Evolutionary conservation across 192 early-diverging fungal genomes (phyloP), one percentile per base, ranked within the genome.

Genomic region (Backusella psychrophila): DNA sequence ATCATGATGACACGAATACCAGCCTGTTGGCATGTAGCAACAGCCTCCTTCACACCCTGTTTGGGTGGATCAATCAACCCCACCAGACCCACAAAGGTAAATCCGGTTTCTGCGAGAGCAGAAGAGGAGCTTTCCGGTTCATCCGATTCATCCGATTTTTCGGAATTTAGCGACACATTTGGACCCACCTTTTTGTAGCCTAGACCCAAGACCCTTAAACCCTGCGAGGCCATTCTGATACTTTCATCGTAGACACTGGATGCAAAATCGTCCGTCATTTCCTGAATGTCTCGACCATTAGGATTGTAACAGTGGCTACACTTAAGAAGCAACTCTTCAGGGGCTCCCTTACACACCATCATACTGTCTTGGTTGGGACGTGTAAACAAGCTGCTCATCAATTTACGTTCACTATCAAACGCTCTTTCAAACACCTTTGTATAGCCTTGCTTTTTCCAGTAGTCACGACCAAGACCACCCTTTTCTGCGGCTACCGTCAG

Each of bases 1-100:
- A 99, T 96, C 98, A 99, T 99, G 29, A 96, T 89, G 4, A 99
- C 98, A 59, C 90, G 91, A 82, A 99, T 95, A 9, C 97, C 98
- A 6, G 98, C 98, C n/a, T 85, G 68, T 77, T 96, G 93, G 82
- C 98, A 97, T 53, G 87, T 90, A 1, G 79, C 85, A 23, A 99
- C 90, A 77, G 90, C 89, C 75, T 95, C 95, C 44, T 90, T 83
- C 26, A 97, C 95, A 29, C 95, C 96, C 14, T 82, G 81, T 72
- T 93, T 90, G 0, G 96, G 94, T 19, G 98, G 98, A 80, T 99
- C 98, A 71, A 96, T 96, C 66, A 99, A 82, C 6, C 96, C 97
- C 79, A 97, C 93, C 29, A 99, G 82, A 0, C 97, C 97, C 26
- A 96, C 84, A 86, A 98, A 99, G 4, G 86, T 84, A 19, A 99